Evolutionary conservation across 306 rosid species (phyloP), one percentile per base, ranked within the genome.

Genomic region (Pueraria montana): DNA sequence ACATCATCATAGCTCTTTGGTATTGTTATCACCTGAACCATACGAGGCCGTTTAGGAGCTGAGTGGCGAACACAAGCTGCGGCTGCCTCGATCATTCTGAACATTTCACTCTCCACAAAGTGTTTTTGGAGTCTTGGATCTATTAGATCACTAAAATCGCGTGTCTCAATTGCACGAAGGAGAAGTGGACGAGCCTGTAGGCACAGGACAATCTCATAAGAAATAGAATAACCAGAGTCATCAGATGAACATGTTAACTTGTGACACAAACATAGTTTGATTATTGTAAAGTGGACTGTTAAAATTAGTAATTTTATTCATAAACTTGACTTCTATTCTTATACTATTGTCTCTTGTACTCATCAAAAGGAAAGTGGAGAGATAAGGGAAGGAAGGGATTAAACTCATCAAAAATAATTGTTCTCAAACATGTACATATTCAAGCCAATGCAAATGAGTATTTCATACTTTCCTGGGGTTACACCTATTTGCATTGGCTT

Each of bases 21-120:
- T 65, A 9, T 72, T 61, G 32, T 62, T 77, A 90, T 83, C 74
- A 95, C 99, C 98, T 96, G 99, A 49, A 80, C 84, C 98, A 96
- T 96, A 13, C 99, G 89, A 53, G 99, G 99, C 67, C 99, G 91
- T 83, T 78, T 92, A 38, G 89, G 90, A 76, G 94, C 97, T 9
- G 97, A 96, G 85, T 92, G 99, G 61, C 99, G 96, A 81, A 96
- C 85, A 72, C 99, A 96, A 6, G 98, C 99, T 48, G 97, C 96
- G 13, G 99, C 99, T 18, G 93, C 96, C 84, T 96, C 97, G 20
- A 94, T 59, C 99, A 96, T 96, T 85, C 95, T 90, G 74, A 87
- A 69, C 92, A 96, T 88, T 89, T 94, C 95, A 75, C 81, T 79
- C 91, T 92, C 97, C 78, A 94, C 95, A 10, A 80, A 96, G 10